A percentile compares a stretch with the other conserved stretches of the same genome.
Evolutionary conservation across 192 early-diverging fungal species (phyloP).

Genomic region (Podila verticillata): DNA sequence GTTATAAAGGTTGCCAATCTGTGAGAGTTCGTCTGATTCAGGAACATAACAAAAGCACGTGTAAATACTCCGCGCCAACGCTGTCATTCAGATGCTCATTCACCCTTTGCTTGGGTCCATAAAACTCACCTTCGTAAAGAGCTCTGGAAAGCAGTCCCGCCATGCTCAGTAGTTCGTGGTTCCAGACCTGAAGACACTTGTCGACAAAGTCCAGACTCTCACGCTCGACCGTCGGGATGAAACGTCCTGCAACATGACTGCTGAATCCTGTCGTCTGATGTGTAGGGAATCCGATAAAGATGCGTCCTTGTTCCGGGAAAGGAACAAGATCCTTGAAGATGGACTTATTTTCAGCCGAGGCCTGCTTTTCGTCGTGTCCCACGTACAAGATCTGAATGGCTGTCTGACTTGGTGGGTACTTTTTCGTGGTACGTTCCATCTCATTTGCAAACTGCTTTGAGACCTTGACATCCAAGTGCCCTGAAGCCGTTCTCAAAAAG

Average conservation of each 20-base stretch:
- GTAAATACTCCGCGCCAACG: too few relatives aligned
- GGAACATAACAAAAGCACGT: not conserved
- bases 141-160: conserved; percentile 78
- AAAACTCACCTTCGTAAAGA: conserved; percentile 64
- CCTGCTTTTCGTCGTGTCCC: conserved; percentile 81
- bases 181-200: conserved; percentile 79
- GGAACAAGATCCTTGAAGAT: conserved; percentile 84
- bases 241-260: conserved; percentile 79
- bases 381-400: conserved; percentile 76
- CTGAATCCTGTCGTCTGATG: conserved; percentile 90
- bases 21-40: conserved; percentile 67
- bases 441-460: conserved; percentile 64
- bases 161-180: conserved; percentile 81
- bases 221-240: conserved; percentile 94
- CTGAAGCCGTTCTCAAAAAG: conserved; percentile 78
- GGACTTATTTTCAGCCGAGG: conserved; percentile 61
- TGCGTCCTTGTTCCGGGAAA: conserved; percentile 78
- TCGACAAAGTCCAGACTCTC: conserved; percentile 93
- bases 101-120: not conserved
- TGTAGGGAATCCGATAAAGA: conserved; percentile 93
- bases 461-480: conserved; percentile 64
- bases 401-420: conserved; percentile 78
- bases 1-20: conserved; percentile 63
- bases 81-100: not conserved
- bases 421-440: conserved; percentile 92